phyloP scores from a whole-genome alignment of 2,329 filamentous ascomycete genomes.

The Aureobasidium sp. region DNA sequence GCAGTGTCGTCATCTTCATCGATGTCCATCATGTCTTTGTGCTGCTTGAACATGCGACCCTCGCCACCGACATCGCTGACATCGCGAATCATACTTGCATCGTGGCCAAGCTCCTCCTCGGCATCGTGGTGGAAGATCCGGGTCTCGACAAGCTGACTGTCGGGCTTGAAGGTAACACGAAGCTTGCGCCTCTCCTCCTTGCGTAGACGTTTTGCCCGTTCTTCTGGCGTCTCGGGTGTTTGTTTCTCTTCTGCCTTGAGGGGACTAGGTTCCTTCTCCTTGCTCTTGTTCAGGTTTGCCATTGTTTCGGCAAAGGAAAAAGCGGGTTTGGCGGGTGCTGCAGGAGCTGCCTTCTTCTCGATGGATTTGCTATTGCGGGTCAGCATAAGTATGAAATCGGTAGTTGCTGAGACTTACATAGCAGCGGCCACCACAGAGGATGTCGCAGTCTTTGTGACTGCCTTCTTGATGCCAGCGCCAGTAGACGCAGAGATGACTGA shows the following conservation, averaged over 20 bases:
- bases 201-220: slow-evolving; percentile 59
- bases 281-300: slow-evolving; percentile 43
- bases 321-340: slow-evolving; percentile 24
- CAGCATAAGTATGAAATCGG: not conserved
- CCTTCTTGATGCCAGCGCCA: slow-evolving; percentile 24
- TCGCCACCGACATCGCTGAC: slow-evolving; percentile 65
- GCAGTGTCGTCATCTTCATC: slow-evolving; percentile 52
- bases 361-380: slow-evolving; percentile 14
- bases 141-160: slow-evolving; percentile 58
- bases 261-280: slow-evolving; percentile 35
- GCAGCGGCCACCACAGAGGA: slow-evolving; percentile 18
- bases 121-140: slow-evolving; percentile 66
- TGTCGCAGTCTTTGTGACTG: slow-evolving; percentile 19
- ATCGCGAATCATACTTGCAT: slow-evolving; percentile 62
- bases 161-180: slow-evolving; percentile 64
- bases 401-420: not conserved
- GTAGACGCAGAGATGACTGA: slow-evolving; percentile 18
- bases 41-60: slow-evolving; percentile 47
- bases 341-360: slow-evolving; percentile 18
- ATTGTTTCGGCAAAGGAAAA: slow-evolving; percentile 35
- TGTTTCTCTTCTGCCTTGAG: slow-evolving; percentile 48
- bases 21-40: slow-evolving; percentile 60
- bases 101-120: slow-evolving; percentile 61
- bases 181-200: slow-evolving; percentile 66
- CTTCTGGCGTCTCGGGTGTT: slow-evolving; percentile 58